Conservation (phyloP, 495 filamentous ascomycete species). For the Aspergillus ostianus region DNA sequence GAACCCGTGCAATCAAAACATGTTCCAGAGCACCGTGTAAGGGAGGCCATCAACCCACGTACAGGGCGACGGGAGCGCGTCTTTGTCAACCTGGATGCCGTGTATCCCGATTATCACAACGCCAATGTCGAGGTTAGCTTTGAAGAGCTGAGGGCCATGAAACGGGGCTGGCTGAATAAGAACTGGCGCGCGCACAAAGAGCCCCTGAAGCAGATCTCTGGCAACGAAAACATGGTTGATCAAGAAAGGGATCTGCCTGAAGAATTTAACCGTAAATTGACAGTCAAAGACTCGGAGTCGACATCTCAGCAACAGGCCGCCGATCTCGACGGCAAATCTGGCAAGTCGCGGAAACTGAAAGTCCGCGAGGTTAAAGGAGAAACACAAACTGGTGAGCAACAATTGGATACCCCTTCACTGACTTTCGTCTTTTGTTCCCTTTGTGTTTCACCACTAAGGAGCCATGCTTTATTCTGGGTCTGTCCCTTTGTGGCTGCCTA, state of each 20-base stretch:
- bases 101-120: slow-evolving; percentile 76
- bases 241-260: slow-evolving; percentile 25
- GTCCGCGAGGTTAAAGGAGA: slow-evolving; percentile 71
- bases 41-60: slow-evolving; percentile 72
- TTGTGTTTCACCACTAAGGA: background rate
- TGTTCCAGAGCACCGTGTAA: slow-evolving; percentile 54
- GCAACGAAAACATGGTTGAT: slow-evolving; percentile 27
- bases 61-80: slow-evolving; percentile 79
- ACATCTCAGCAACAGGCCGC: slow-evolving; percentile 18
- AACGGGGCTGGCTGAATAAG: slow-evolving; percentile 71
- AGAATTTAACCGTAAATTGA: slow-evolving; percentile 30
- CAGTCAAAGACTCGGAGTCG: slow-evolving; percentile 20
- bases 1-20: slow-evolving; percentile 33
- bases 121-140: slow-evolving; percentile 73
- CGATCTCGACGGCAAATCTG: slow-evolving; percentile 33
- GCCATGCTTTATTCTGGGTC: background rate
- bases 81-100: slow-evolving; percentile 76
- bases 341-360: slow-evolving; percentile 64
- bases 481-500: background rate
- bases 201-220: slow-evolving; percentile 40
- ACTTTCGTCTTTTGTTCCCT: background rate
- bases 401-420: slow-evolving; percentile 1
- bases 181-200: slow-evolving; percentile 56
- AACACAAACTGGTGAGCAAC: slow-evolving; percentile 73
- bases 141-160: slow-evolving; percentile 82